Evolutionary conservation across 345 rosid genomes (phyloP).

Genomic region (Nephelium lappaceum): DNA sequence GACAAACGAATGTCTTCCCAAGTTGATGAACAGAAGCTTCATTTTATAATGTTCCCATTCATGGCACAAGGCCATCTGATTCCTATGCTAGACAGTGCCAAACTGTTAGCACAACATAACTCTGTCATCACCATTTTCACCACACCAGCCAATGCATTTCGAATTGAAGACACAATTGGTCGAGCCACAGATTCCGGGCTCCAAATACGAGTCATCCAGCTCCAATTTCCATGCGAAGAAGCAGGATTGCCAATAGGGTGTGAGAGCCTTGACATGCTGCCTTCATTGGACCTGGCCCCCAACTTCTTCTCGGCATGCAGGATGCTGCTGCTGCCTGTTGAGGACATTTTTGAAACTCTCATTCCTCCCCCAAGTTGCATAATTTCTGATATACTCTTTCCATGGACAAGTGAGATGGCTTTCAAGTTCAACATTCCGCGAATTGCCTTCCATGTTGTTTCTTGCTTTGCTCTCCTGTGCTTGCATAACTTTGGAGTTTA

Average conservation of each 20-base stretch:
- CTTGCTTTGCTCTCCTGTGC: too few relatives aligned
- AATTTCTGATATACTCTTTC: too few relatives aligned
- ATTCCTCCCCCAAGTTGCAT: not conserved
- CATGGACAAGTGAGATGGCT: too few relatives aligned
- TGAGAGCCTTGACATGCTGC: not conserved
- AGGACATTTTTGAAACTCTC: not conserved
- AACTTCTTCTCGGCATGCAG: not conserved
- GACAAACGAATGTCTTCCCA: too few relatives aligned
- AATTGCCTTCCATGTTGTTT: too few relatives aligned
- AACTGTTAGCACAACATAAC: not conserved
- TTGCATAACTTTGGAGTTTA: too few relatives aligned
- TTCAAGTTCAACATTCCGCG: too few relatives aligned
- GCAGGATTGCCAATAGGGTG: not conserved
- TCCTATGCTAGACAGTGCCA: not conserved
- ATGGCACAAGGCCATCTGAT: too few relatives aligned
- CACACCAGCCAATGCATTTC: not conserved
- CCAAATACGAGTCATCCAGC: not conserved
- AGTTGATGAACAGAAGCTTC: too few relatives aligned
- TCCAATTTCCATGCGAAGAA: not conserved
- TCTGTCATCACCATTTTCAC: not conserved
- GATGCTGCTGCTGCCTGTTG: not conserved
- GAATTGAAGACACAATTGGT: not conserved
- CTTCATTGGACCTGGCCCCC: not conserved
- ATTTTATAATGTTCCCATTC: too few relatives aligned
- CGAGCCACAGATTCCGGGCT: not conserved